These are phyloP conservation scores for Chlorella sp. DNA, from an alignment of 139 green algal species.

Conservation along the genomic window DNA sequence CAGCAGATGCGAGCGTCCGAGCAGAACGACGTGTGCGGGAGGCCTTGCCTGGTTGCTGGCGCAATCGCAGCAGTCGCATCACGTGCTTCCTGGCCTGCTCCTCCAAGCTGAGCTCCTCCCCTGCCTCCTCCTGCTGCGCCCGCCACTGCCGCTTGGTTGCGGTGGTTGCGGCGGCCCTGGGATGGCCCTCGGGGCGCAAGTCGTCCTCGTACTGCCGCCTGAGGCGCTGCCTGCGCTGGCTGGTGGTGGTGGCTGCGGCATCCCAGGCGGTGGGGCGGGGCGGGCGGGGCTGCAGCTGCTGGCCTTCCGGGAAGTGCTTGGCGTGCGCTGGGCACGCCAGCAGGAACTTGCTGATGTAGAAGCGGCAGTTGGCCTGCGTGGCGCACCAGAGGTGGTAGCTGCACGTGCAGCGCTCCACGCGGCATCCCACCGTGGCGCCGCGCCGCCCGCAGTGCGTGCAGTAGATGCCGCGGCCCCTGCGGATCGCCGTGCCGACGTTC, in stretches of 20 bases:
- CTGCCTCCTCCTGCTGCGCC: too few species aligned
- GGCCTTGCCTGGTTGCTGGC: too few species aligned
- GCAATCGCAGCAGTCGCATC: too few species aligned
- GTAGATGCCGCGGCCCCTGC: slow-evolving; percentile 47
- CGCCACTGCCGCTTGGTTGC: too few species aligned
- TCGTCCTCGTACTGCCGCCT: background rate
- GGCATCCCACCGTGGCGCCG: slow-evolving; percentile 74
- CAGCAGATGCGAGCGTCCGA: too few species aligned
- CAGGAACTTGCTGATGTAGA: slow-evolving; percentile 29
- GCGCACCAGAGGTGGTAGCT: slow-evolving; percentile 75
- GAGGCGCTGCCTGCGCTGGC: slow-evolving; percentile 3
- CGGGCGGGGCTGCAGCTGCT: background rate
- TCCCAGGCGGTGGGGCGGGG: background rate
- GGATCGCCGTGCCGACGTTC: slow-evolving; percentile 42
- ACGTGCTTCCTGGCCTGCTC: too few species aligned
- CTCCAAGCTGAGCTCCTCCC: too few species aligned
- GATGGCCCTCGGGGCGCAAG: too few species aligned
- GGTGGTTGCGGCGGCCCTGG: too few species aligned
- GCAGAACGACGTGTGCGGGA: too few species aligned
- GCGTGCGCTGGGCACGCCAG: slow-evolving; percentile 55
- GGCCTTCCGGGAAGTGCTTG: background rate
- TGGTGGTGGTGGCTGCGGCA: background rate
- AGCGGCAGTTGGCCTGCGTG: slow-evolving; percentile 35
- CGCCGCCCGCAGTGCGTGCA: slow-evolving; percentile 39
- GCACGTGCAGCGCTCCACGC: slow-evolving; percentile 46